A percentile compares a stretch with the other conserved stretches of the same genome.
These are phyloP conservation scores for Aspergillus unguis DNA, from an alignment of 2,329 filamentous ascomycete genomes.

Conservation along the genomic window DNA sequence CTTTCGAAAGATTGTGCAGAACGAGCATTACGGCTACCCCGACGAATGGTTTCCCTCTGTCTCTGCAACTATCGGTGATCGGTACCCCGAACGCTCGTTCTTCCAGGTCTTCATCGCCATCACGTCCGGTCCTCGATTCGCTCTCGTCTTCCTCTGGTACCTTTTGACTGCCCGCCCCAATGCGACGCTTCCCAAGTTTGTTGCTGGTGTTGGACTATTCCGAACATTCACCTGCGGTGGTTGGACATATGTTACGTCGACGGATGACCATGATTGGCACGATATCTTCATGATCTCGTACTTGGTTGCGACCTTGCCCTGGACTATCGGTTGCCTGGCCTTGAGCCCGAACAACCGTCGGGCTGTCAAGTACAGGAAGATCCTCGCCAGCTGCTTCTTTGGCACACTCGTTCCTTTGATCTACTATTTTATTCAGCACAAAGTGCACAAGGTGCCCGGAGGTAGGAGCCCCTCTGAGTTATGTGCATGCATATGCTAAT, in stretches of 20 bases:
- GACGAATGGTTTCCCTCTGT: conserved; percentile 97
- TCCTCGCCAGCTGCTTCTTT: conserved; percentile 79
- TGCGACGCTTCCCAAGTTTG: conserved; percentile 72
- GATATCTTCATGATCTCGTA: conserved; percentile 99
- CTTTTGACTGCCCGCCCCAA: conserved; percentile 76
- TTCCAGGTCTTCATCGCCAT: conserved; percentile 98
- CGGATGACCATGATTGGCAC: conserved; percentile 97
- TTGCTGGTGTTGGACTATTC: conserved; percentile 76
- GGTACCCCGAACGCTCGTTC: conserved; percentile 92
- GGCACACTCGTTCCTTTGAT: conserved; percentile 83
- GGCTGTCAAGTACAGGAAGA: conserved; percentile 85
- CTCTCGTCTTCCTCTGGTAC: conserved; percentile 88
- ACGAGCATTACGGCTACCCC: conserved; percentile 92
- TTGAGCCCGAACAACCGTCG: conserved; percentile 79
- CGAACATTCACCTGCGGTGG: conserved; percentile 92
- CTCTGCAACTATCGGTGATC: conserved; percentile 93
- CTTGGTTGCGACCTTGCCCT: conserved; percentile 86
- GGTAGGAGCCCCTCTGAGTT: conserved; percentile 54
- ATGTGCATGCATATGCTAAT: conserved; percentile 3
- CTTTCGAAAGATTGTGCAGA: conserved; percentile 95
- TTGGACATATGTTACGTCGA: conserved; percentile 98
- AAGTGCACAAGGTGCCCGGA: conserved; percentile 88
- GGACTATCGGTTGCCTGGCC: conserved; percentile 86
- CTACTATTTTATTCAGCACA: conserved; percentile 98
- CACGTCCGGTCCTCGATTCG: conserved; percentile 89